Evolutionary conservation across 305 asterid species (phyloP), one percentile per base, ranked within the genome.

Genomic region (Stenogyne calaminthoides): DNA sequence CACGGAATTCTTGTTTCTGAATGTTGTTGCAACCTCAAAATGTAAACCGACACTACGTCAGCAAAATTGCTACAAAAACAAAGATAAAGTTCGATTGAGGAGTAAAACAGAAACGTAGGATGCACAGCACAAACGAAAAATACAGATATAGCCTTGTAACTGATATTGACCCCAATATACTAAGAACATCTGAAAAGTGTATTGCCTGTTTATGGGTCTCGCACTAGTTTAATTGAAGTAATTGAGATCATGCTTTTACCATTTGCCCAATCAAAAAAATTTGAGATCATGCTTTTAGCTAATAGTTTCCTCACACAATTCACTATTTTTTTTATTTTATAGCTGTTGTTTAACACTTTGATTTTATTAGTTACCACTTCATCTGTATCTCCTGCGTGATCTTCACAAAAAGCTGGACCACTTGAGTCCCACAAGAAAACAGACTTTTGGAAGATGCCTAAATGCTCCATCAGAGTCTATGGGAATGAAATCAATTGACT

Each of bases 371-470:
- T 84, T 90, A 80, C 96, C 93, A 34, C 91, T 92, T 78, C 88
- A 86, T 84, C 86, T 90, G 64, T 87, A 90, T 86, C 85, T 92
- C 78, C 81, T 88, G 75, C 87, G 92, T 64, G 96, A 92, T 82
- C 93, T 90, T 76, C 86, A 84, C 85, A 86, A 81, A 81, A 88
- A 88, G 85, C 83, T 92, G 88, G 92, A 84, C 71, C 70, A 70
- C 73, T 78, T 77, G 22, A 80, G 81, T 81, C 90, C 91, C 68
- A 51, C 82, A 56, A 78, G 81, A 80, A 90, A 84, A 86, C 93
- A 78, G 79, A 61, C 20, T 55, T 75, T 72, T 71, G 82, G 77
- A 72, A 84, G 77, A 69, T 70, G 80, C 75, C 63, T 70, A 77
- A 80, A 70, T 73, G 77, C 74, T 71, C 77, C 86, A 65, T 81